These are phyloP conservation scores for Aspergillus felis DNA, from an alignment of 2,329 filamentous ascomycete species.

Conservation along the genomic window DNA sequence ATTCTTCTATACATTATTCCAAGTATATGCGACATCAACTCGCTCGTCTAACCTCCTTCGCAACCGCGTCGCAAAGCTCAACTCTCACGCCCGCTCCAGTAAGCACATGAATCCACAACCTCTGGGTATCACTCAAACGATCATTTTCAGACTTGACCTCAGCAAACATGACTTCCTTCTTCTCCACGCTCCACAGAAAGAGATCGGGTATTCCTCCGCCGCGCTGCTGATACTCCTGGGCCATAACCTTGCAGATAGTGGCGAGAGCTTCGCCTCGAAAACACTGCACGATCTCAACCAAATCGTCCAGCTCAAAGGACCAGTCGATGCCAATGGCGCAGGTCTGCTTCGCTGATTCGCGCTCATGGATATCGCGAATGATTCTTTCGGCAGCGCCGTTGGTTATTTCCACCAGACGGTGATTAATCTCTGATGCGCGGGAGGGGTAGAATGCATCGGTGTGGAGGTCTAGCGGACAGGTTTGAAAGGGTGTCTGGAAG, in stretches of 20 bases:
- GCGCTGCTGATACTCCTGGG: conserved; percentile 85
- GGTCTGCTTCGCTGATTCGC: conserved; percentile 66
- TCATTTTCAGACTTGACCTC: conserved; percentile 87
- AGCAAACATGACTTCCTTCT: conserved; percentile 67
- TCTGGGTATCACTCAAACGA: conserved; percentile 88
- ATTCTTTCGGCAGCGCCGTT: conserved; percentile 72
- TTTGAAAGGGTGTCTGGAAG: conserved; percentile 94
- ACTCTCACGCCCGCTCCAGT: conserved; percentile 79
- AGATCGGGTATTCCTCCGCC: conserved; percentile 89
- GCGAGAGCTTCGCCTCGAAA: conserved; percentile 79
- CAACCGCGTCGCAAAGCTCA: conserved; percentile 69
- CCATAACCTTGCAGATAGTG: conserved; percentile 86
- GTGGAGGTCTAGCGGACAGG: conserved; percentile 85
- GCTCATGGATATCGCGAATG: conserved; percentile 63
- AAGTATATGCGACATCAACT: conserved; percentile 3
- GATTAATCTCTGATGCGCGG: conserved; percentile 84
- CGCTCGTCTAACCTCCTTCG: conserved; percentile 47
- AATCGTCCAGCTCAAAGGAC: conserved; percentile 75
- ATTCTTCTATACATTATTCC: neutral
- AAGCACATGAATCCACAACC: conserved; percentile 94
- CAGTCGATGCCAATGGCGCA: conserved; percentile 91
- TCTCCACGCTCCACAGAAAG: conserved; percentile 71
- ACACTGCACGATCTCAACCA: conserved; percentile 72
- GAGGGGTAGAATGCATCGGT: conserved; percentile 88
- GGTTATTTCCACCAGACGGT: conserved; percentile 76